These are phyloP conservation scores for carrot (Daucus carota) DNA, from an alignment of 129 eudicot species.

Conservation along the genomic window DH1_v3.0 NC_030382.2:10696501-10697000, in stretches of 20 bases:
- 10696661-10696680: slow-evolving; percentile 48
- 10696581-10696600: slow-evolving; percentile 87
- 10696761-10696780: background rate
- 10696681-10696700: slow-evolving; percentile 71
- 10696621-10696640: slow-evolving; percentile 80
- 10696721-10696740: background rate
- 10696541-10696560: slow-evolving; percentile 92
- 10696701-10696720: background rate
- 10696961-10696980: background rate
- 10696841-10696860: background rate
- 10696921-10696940: background rate
- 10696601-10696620: slow-evolving; percentile 81
- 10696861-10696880: background rate
- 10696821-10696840: too few species aligned
- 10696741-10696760: background rate
- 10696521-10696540: slow-evolving; percentile 51
- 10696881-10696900: background rate
- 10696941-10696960: background rate
- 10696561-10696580: slow-evolving; percentile 80
- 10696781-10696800: background rate
- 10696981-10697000: background rate
- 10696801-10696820: background rate
- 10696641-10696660: slow-evolving; percentile 85
- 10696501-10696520: slow-evolving; percentile 14
- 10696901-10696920: background rate